Evolutionary conservation across 2,329 filamentous ascomycete species (phyloP).

Genomic region (Fusarium sarcochroum): DNA sequence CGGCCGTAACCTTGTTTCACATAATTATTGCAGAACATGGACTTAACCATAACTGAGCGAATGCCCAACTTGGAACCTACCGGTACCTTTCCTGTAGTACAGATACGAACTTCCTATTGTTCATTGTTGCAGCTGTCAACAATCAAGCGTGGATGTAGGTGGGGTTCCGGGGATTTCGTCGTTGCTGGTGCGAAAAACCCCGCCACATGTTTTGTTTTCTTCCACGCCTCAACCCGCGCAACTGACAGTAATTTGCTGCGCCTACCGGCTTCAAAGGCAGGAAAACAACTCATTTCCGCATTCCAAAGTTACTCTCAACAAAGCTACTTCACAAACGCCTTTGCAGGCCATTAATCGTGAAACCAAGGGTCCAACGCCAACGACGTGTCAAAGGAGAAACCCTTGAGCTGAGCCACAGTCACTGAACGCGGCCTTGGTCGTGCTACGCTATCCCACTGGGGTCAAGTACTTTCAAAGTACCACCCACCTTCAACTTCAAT

Average conservation of each 20-base stretch:
- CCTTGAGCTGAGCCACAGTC: constrained; percentile 47
- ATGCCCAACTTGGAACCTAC: too few relatives aligned
- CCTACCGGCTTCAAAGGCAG: background rate
- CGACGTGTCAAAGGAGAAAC: constrained; percentile 13
- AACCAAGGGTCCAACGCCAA: constrained; percentile 23
- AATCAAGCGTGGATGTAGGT: constrained; percentile 25
- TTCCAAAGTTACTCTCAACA: background rate
- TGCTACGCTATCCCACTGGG: constrained; percentile 9
- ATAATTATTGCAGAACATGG: too few relatives aligned
- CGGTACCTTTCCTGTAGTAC: background rate
- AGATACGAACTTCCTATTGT: background rate
- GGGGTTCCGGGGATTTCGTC: constrained; percentile 36
- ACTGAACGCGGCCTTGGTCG: constrained; percentile 42
- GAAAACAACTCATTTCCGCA: background rate
- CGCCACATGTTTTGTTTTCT: constrained; percentile 47
- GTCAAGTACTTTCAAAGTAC: constrained; percentile 34
- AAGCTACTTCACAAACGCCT: background rate
- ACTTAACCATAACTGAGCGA: background rate
- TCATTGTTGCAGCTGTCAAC: constrained; percentile 7
- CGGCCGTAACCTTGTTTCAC: background rate
- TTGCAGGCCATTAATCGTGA: background rate
- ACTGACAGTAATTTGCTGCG: background rate
- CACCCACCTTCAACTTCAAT: constrained; percentile 22
- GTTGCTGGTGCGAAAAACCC: constrained; percentile 42
- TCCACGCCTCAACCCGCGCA: constrained; percentile 15